Evolutionary conservation across 306 rosid species (phyloP).

Genomic region (Leucaena leucocephala): DNA sequence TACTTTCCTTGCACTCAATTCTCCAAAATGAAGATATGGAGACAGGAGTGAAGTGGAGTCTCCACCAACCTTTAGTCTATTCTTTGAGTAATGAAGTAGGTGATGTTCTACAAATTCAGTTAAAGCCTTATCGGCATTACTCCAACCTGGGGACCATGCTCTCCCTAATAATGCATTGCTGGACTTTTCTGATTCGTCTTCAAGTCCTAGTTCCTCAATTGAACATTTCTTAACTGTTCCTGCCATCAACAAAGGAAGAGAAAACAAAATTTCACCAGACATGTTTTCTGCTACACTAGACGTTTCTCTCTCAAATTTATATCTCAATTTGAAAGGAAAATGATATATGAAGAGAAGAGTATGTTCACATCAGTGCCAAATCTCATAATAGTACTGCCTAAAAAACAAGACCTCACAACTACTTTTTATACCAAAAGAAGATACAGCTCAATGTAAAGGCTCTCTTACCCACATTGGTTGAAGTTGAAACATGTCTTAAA

Average conservation of each 20-base stretch:
- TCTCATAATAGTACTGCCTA: slow-evolving; percentile 15
- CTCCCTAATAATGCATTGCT: slow-evolving; percentile 91
- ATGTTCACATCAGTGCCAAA: slow-evolving; percentile 10
- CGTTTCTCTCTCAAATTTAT: background rate
- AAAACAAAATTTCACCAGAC: slow-evolving; percentile 20
- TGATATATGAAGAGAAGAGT: slow-evolving; percentile 27
- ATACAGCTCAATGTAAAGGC: background rate
- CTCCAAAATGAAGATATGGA: slow-evolving; percentile 92
- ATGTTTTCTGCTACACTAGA: background rate
- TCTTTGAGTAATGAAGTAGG: slow-evolving; percentile 67
- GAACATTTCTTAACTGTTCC: slow-evolving; percentile 56
- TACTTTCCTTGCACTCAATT: slow-evolving; percentile 77
- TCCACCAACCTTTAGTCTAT: slow-evolving; percentile 63
- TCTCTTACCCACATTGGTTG: background rate
- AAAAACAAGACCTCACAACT: slow-evolving; percentile 10
- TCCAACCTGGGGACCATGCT: slow-evolving; percentile 98
- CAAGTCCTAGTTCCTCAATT: slow-evolving; percentile 75
- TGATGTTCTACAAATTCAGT: slow-evolving; percentile 67
- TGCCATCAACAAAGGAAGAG: slow-evolving; percentile 43
- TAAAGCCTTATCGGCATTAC: slow-evolving; percentile 71
- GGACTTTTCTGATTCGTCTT: slow-evolving; percentile 76
- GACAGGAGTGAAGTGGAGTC: slow-evolving; percentile 84
- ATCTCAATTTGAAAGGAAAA: slow-evolving; percentile 5
- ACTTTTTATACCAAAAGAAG: background rate
- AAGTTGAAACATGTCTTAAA: slow-evolving; percentile 1